phyloP scores from a whole-genome alignment of 2,329 filamentous ascomycete species.

The Hypoxylon sp. region DNA sequence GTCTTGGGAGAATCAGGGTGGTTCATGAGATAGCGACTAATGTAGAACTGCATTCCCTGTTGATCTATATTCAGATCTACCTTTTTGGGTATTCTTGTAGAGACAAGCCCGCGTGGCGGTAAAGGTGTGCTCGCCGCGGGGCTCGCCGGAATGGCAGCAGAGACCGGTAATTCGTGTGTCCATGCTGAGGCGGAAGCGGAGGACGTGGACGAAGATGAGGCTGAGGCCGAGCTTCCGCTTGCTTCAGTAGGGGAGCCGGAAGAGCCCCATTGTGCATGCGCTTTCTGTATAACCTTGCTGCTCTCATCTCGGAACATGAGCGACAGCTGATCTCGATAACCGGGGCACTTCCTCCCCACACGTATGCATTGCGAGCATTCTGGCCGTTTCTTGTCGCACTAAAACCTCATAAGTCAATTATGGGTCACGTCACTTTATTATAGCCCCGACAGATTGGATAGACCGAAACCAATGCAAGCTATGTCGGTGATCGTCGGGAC shows the following conservation, averaged over 20 bases:
- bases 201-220: slow-evolving; percentile 46
- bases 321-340: slow-evolving; percentile 73
- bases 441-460: slow-evolving; percentile 29
- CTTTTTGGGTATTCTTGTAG: slow-evolving; percentile 48
- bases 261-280: slow-evolving; percentile 64
- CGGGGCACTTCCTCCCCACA: slow-evolving; percentile 70
- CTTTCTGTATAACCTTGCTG: slow-evolving; percentile 70
- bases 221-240: slow-evolving; percentile 42
- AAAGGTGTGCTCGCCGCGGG: slow-evolving; percentile 22
- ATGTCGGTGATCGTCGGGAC: slow-evolving; percentile 16
- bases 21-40: slow-evolving; percentile 64
- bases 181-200: slow-evolving; percentile 32
- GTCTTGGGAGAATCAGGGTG: slow-evolving; percentile 63
- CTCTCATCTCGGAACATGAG: slow-evolving; percentile 77
- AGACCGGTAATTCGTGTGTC: slow-evolving; percentile 20
- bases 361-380: slow-evolving; percentile 73
- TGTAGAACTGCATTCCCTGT: slow-evolving; percentile 63
- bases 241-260: slow-evolving; percentile 48
- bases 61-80: slow-evolving; percentile 61
- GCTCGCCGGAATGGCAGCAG: slow-evolving; percentile 16
- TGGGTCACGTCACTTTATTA: slow-evolving; percentile 12
- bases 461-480: slow-evolving; percentile 13
- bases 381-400: slow-evolving; percentile 72
- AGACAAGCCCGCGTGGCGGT: slow-evolving; percentile 31
- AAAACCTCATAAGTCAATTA: slow-evolving; percentile 37